A percentile compares a stretch with the other conserved stretches of the same genome.
These are phyloP conservation scores for Annulohypoxylon maeteangense DNA, from an alignment of 495 filamentous ascomycete genomes.

Conservation along the genomic window DNA sequence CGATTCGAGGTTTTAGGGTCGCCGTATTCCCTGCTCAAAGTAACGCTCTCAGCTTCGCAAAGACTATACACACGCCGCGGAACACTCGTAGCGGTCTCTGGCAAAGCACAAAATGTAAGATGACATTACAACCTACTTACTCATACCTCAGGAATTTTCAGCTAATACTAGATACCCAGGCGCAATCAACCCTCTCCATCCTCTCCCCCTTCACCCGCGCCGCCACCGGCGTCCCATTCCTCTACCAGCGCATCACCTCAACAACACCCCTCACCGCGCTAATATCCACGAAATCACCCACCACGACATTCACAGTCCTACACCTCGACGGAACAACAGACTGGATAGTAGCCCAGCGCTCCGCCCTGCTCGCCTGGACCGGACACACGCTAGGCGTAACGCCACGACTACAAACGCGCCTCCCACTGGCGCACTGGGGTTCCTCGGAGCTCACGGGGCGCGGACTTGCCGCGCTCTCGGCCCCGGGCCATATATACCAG, in stretches of 20 bases:
- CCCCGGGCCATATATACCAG: conserved; percentile 87
- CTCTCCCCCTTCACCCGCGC: conserved; percentile 84
- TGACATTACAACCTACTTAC: neutral
- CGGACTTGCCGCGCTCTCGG: conserved; percentile 84
- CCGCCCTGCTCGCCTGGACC: conserved; percentile 94
- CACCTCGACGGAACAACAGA: conserved; percentile 94
- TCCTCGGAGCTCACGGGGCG: conserved; percentile 86
- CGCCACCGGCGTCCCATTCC: conserved; percentile 84
- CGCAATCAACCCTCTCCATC: conserved; percentile 86
- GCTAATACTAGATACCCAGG: conserved; percentile 53
- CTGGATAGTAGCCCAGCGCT: conserved; percentile 90
- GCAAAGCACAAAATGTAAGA: conserved; percentile 87
- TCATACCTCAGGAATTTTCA: neutral
- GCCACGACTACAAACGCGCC: conserved; percentile 76
- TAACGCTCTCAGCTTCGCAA: conserved; percentile 91
- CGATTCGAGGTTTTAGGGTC: conserved; percentile 91
- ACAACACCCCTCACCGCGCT: conserved; percentile 86
- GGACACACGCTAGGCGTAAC: conserved; percentile 81
- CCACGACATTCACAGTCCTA: conserved; percentile 85
- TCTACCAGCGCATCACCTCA: conserved; percentile 91
- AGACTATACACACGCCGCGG: conserved; percentile 90
- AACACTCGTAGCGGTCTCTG: conserved; percentile 88
- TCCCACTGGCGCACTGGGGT: conserved; percentile 91
- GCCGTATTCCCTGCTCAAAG: conserved; percentile 90
- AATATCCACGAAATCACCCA: conserved; percentile 84